Conservation (phyloP, 73 alveolate species). For the Paramecium bursaria region DNA sequence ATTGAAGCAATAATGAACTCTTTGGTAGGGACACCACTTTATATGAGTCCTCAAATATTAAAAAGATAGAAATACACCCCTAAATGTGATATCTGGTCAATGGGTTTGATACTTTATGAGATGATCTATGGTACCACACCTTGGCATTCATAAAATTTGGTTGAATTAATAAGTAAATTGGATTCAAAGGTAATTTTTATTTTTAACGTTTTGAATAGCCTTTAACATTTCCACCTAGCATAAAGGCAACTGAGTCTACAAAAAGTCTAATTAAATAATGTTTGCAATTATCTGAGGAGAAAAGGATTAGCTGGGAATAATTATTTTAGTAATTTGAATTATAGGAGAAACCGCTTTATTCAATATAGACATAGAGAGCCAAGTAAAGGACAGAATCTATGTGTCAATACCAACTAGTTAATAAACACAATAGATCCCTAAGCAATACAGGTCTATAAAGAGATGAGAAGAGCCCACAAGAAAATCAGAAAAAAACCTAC, state of each 20-base stretch:
- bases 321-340: too few relatives aligned
- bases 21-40: slow-evolving; percentile 71
- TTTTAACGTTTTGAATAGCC: too few relatives aligned
- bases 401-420: neutral
- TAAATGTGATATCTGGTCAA: slow-evolving; percentile 80
- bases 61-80: slow-evolving; percentile 59
- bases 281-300: too few relatives aligned
- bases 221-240: too few relatives aligned
- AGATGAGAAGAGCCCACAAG: neutral
- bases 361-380: too few relatives aligned
- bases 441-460: neutral
- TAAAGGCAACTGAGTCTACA: too few relatives aligned
- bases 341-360: too few relatives aligned
- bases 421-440: neutral
- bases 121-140: slow-evolving; percentile 85
- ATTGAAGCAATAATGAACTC: slow-evolving; percentile 65
- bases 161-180: slow-evolving; percentile 61
- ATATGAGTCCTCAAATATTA: slow-evolving; percentile 69
- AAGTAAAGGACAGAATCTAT: slow-evolving; percentile 46
- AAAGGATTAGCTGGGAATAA: too few relatives aligned
- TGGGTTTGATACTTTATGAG: slow-evolving; percentile 88
- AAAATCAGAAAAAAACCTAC: neutral
- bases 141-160: slow-evolving; percentile 71
- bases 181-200: too few relatives aligned
- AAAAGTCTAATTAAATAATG: too few relatives aligned